phyloP scores from a whole-genome alignment of 805 yeast species.

The Ogataea ramenticola region DNA sequence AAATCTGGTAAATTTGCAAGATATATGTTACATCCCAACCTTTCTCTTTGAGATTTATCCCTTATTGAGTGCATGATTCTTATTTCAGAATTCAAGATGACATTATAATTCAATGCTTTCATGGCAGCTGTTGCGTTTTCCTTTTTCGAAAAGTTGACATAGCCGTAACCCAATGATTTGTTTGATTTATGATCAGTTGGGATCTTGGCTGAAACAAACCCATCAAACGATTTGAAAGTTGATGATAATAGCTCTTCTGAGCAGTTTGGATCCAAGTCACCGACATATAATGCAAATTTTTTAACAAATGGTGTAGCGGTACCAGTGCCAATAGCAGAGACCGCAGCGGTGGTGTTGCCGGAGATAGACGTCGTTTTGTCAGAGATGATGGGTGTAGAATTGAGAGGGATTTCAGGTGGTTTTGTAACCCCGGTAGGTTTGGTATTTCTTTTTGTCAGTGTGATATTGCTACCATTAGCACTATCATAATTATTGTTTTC shows the following conservation, averaged over 20 bases:
- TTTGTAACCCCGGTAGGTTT: too few species aligned
- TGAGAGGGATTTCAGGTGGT: too few species aligned
- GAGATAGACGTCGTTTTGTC: too few species aligned
- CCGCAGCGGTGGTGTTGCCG: too few species aligned
- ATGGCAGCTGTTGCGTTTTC: conserved; percentile 50
- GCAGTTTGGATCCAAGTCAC: conserved; percentile 46
- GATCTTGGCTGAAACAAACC: conserved; percentile 52
- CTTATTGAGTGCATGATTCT: conserved; percentile 51
- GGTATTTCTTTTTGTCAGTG: too few species aligned
- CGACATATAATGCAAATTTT: conserved; percentile 44
- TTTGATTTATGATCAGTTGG: conserved; percentile 48
- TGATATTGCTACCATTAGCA: too few species aligned
- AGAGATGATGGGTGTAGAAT: too few species aligned
- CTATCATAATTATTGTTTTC: too few species aligned
- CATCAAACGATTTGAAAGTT: conserved; percentile 34
- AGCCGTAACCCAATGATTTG: conserved; percentile 64
- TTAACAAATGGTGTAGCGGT: too few species aligned
- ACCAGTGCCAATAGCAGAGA: too few species aligned
- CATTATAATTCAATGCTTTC: conserved; percentile 47
- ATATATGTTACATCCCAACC: conserved; percentile 43
- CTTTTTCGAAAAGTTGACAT: conserved; percentile 49
- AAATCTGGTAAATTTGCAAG: conserved; percentile 36
- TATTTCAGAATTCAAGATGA: conserved; percentile 34
- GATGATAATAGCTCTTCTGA: conserved; percentile 40
- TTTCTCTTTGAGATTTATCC: conserved; percentile 31